Conservation (phyloP, 495 filamentous ascomycete genomes). For the Penicillium antarcticum region DNA sequence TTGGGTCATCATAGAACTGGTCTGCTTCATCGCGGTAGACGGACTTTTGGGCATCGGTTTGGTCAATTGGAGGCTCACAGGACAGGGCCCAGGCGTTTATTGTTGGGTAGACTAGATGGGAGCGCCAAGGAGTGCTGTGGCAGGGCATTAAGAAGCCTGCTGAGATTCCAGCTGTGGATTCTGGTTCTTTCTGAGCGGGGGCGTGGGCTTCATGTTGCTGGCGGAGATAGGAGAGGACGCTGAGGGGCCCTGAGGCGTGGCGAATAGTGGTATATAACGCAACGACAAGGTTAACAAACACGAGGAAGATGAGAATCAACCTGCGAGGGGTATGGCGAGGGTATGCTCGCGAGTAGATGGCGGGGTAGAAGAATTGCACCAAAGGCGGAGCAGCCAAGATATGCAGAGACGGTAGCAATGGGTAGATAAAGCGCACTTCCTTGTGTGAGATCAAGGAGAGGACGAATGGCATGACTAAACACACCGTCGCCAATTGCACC, state of each 20-base stretch:
- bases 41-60: slow-evolving; percentile 53
- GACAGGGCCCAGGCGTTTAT: slow-evolving; percentile 83
- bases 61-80: slow-evolving; percentile 81
- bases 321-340: slow-evolving; percentile 40
- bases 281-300: slow-evolving; percentile 66
- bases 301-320: slow-evolving; percentile 52
- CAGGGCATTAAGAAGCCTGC: slow-evolving; percentile 95
- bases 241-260: slow-evolving; percentile 76
- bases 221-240: slow-evolving; percentile 71
- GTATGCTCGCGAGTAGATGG: slow-evolving; percentile 26
- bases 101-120: slow-evolving; percentile 69
- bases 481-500: slow-evolving; percentile 58
- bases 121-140: slow-evolving; percentile 96
- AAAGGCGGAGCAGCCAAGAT: slow-evolving; percentile 69
- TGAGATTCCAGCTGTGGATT: slow-evolving; percentile 44
- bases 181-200: slow-evolving; percentile 1
- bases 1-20: slow-evolving; percentile 72
- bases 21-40: slow-evolving; percentile 86
- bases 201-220: slow-evolving; percentile 58
- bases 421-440: slow-evolving; percentile 96
- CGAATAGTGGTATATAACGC: slow-evolving; percentile 69
- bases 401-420: slow-evolving; percentile 81
- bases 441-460: slow-evolving; percentile 90
- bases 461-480: slow-evolving; percentile 54
- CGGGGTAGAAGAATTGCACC: slow-evolving; percentile 59